Conservation (phyloP, 352 stramenopile species). For the Globisporangium ultimum region DNA sequence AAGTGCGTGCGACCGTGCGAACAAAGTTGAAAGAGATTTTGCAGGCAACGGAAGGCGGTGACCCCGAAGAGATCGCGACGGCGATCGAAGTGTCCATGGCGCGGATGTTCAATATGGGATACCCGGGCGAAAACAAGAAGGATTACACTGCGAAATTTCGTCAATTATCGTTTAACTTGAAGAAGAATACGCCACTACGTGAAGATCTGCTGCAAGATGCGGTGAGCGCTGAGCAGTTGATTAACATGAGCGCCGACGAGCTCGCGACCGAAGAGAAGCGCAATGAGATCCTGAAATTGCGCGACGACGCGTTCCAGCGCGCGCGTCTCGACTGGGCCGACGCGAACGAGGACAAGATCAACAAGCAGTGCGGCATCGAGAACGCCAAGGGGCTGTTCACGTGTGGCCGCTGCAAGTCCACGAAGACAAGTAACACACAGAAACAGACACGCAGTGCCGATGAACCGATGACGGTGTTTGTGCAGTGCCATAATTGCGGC, state of each 20-base stretch:
- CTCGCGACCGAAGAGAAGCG: constrained; percentile 86
- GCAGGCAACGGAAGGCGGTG: constrained; percentile 43
- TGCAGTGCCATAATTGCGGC: constrained; percentile 95
- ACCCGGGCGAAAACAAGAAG: constrained; percentile 78
- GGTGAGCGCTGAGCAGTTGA: constrained; percentile 68
- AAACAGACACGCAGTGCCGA: constrained; percentile 97
- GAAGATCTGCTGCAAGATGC: constrained; percentile 68
- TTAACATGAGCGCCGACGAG: constrained; percentile 84
- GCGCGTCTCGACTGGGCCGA: constrained; percentile 87
- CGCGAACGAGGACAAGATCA: constrained; percentile 90
- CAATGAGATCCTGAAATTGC: constrained; percentile 79
- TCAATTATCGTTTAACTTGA: constrained; percentile 89
- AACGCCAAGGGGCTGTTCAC: constrained; percentile 82
- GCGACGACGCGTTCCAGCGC: constrained; percentile 81
- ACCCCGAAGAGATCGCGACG: constrained; percentile 49
- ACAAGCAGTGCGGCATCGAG: constrained; percentile 86
- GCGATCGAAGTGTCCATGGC: constrained; percentile 79
- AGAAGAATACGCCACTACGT: constrained; percentile 85
- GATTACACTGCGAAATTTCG: constrained; percentile 88
- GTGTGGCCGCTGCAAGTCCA: constrained; percentile 94
- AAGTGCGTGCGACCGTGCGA: constrained; percentile 70
- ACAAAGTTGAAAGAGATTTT: constrained; percentile 81
- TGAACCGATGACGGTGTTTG: constrained; percentile 98
- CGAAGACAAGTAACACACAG: constrained; percentile 96
- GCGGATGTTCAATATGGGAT: constrained; percentile 61